Percentiles rank a stretch among this genome's conserved stretches.
Evolutionary conservation across 495 filamentous ascomycete species (phyloP).

Genomic region (Penicillium desertorum): DNA sequence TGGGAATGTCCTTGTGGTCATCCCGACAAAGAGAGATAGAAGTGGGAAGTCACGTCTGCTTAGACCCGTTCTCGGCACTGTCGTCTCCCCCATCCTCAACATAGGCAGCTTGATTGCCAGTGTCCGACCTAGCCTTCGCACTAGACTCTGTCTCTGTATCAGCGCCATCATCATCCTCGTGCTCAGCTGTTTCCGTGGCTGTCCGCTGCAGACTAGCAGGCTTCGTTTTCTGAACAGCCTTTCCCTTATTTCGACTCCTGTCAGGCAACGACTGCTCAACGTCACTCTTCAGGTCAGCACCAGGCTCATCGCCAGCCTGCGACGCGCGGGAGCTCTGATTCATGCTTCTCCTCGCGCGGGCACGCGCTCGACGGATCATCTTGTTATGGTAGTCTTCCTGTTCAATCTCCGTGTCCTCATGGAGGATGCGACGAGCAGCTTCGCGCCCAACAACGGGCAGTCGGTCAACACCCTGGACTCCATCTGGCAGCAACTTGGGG

Average conservation of each 20-base stretch:
- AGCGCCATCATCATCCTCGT: conserved; percentile 21
- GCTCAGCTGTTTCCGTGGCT: conserved; percentile 10
- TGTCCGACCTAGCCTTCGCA: conserved; percentile 10
- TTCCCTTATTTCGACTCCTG: conserved; percentile 24
- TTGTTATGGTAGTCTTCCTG: conserved; percentile 44
- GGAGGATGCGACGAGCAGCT: conserved; percentile 62
- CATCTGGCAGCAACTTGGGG: conserved; percentile 53
- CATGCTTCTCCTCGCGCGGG: conserved; percentile 18
- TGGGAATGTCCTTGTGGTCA: background rate
- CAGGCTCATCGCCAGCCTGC: conserved; percentile 27
- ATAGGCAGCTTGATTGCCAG: conserved; percentile 13
- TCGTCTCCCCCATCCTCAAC: conserved; percentile 24
- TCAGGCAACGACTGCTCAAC: conserved; percentile 17
- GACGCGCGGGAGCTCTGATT: conserved; percentile 15
- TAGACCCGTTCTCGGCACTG: conserved; percentile 9
- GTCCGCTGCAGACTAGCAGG: conserved; percentile 7
- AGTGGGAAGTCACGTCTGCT: conserved; percentile 8
- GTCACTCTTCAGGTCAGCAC: conserved; percentile 29
- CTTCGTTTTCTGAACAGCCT: conserved; percentile 21
- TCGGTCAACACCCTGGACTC: conserved; percentile 52
- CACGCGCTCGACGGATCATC: conserved; percentile 36
- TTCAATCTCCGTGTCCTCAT: conserved; percentile 52
- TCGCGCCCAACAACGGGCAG: conserved; percentile 72
- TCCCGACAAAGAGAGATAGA: conserved; percentile 1
- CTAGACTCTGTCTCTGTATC: conserved; percentile 24